Evolutionary conservation across 129 eudicot species (phyloP).

Genomic region (Cynara cardunculus): DNA sequence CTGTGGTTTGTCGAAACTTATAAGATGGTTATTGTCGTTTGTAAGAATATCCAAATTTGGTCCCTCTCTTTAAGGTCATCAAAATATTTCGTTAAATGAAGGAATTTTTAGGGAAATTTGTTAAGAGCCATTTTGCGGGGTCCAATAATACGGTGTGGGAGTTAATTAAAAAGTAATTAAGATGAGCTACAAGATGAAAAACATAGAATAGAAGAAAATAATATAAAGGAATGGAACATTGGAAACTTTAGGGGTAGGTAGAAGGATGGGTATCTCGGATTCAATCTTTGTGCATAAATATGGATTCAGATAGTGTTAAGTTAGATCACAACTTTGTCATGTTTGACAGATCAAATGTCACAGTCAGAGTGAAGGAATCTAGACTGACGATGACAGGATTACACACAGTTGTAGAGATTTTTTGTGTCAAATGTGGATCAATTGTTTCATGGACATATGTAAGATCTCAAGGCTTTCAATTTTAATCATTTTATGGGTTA

Average conservation of each 20-base stretch:
- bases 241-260: no score
- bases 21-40: no score
- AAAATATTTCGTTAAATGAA: no score
- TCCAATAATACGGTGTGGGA: no score
- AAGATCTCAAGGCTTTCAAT: slow-evolving; percentile 30
- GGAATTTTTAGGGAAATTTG: no score
- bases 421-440: slow-evolving; percentile 90
- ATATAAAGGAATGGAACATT: neutral
- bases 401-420: slow-evolving; percentile 95
- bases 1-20: no score
- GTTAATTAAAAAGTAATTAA: no score
- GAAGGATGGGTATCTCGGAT: neutral
- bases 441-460: slow-evolving; percentile 96
- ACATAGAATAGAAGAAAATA: neutral
- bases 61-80: no score
- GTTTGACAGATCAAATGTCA: slow-evolving; percentile 69
- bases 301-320: slow-evolving; percentile 3
- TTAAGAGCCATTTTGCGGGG: no score
- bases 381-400: slow-evolving; percentile 95
- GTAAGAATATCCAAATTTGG: no score
- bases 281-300: neutral
- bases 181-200: neutral
- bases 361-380: slow-evolving; percentile 69
- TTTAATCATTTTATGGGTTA: neutral
- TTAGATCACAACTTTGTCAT: neutral